Evolutionary conservation across 2,329 filamentous ascomycete species (phyloP).

Genomic region (Phoma herbarum): DNA sequence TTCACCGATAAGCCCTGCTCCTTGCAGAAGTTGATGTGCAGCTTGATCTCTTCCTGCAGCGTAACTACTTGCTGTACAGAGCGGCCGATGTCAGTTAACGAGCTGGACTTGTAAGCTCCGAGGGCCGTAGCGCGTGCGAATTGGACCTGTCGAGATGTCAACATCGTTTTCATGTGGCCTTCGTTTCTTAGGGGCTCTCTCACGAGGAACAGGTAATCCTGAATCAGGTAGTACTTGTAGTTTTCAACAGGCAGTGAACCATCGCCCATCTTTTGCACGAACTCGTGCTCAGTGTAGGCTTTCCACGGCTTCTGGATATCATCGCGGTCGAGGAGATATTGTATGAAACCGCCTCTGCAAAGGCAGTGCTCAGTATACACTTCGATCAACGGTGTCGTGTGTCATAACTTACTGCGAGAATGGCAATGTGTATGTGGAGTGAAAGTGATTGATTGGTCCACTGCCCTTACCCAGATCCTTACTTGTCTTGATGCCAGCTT

Average conservation of each 20-base stretch:
- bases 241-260: conserved; percentile 77
- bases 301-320: conserved; percentile 81
- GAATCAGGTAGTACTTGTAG: conserved; percentile 89
- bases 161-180: background rate
- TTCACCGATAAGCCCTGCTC: conserved; percentile 78
- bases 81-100: conserved; percentile 74
- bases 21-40: conserved; percentile 85
- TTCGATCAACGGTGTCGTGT: background rate
- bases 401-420: conserved; percentile 68
- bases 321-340: conserved; percentile 78
- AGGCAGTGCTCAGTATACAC: conserved; percentile 8
- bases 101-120: conserved; percentile 83
- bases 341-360: conserved; percentile 73
- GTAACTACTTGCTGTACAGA: conserved; percentile 77
- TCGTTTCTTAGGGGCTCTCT: conserved; percentile 56
- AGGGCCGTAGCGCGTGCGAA: conserved; percentile 88
- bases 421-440: conserved; percentile 72
- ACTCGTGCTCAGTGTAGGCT: conserved; percentile 80
- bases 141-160: conserved; percentile 68
- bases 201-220: conserved; percentile 91
- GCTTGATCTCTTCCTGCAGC: conserved; percentile 78
- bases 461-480: conserved; percentile 70
- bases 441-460: conserved; percentile 81
- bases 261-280: conserved; percentile 78
- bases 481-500: conserved; percentile 73